Base-by-base conservation (phyloP, 2,329 filamentous ascomycete species). In the Phoma sp. region DNA sequence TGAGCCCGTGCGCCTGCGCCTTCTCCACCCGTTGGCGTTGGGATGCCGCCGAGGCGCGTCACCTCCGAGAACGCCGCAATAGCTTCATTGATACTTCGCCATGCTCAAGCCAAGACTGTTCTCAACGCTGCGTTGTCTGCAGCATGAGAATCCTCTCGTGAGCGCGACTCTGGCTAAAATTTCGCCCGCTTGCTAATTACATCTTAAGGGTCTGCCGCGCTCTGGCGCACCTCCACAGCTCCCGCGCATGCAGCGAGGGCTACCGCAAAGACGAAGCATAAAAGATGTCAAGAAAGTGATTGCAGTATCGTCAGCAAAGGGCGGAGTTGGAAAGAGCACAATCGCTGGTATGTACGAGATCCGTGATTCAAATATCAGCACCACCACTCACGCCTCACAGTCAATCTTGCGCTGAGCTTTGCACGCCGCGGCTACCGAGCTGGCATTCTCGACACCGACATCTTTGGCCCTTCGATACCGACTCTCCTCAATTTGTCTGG, bases 311-410 rank as follows among this genome's bases (percentile, higher is more conserved):
- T 98, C 93, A 1, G 95, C 95, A 11, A 99, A 99, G 72, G 95
- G 95, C 2, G 95, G 95, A n/a, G 95, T 99, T 0, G 95, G 95
- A 1, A 99, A 99, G 73, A 96, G 91, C 64, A 99, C 95, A 7
- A 87, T 98, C 39, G 88, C 93, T 55, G 89, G 90, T 90, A 50
- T 13, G 35, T 50, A 36, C 9, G n/a, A 3, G 2, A 2, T 14
- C 4, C 2, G 7, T 4, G 10, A 3, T 3, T 4, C 24, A 5
- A 9, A 44, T 37, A 2, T 9, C 33, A 10, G 1, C 13, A 23
- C 22, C 39, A 32, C 3, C 38, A 18, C 52, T 51, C 33, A 55
- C 38, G 27, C 13, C 3, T 18, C 47, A 14, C 44, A 82, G 82
- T 81, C 29, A 99, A 99, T 67, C 81, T 99, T 23, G 90, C 95